phyloP scores from a whole-genome alignment of 345 rosid species.

The Murraya paniculata region DNA sequence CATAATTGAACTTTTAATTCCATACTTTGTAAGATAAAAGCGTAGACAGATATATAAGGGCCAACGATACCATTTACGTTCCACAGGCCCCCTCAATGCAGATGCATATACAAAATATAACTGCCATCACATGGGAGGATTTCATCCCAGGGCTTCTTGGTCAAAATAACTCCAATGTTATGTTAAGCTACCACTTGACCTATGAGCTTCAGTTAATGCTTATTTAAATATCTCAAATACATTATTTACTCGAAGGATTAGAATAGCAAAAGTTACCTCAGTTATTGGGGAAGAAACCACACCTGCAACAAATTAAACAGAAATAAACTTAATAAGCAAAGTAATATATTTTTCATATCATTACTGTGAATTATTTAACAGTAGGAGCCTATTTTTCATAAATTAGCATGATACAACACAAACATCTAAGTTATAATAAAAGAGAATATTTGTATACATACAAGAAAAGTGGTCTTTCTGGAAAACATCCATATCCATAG shows the following conservation, averaged over 20 bases:
- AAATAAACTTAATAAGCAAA: slow-evolving; percentile 12
- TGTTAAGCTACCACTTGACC: neutral
- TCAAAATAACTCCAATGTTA: neutral
- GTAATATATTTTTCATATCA: neutral
- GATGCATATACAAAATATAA: neutral
- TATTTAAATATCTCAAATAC: neutral
- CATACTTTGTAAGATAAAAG: neutral
- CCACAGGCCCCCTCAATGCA: neutral
- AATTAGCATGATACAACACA: neutral
- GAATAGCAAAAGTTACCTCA: slow-evolving; percentile 44
- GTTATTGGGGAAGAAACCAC: slow-evolving; percentile 35
- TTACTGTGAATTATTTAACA: neutral
- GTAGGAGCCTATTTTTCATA: neutral
- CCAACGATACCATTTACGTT: neutral
- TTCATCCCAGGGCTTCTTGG: neutral
- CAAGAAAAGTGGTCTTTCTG: slow-evolving; percentile 40
- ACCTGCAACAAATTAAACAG: slow-evolving; percentile 44
- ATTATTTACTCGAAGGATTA: neutral
- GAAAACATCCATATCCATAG: slow-evolving; percentile 64
- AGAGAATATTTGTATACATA: slow-evolving; percentile 14
- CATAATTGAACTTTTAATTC: neutral
- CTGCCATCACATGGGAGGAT: neutral
- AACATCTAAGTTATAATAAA: neutral
- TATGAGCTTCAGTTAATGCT: neutral
- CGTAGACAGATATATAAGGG: neutral